Percentiles rank a stretch among this genome's conserved stretches.
Evolutionary conservation across 139 green algal species (phyloP).

Genomic region (Tetradesmus lagerheimii): DNA sequence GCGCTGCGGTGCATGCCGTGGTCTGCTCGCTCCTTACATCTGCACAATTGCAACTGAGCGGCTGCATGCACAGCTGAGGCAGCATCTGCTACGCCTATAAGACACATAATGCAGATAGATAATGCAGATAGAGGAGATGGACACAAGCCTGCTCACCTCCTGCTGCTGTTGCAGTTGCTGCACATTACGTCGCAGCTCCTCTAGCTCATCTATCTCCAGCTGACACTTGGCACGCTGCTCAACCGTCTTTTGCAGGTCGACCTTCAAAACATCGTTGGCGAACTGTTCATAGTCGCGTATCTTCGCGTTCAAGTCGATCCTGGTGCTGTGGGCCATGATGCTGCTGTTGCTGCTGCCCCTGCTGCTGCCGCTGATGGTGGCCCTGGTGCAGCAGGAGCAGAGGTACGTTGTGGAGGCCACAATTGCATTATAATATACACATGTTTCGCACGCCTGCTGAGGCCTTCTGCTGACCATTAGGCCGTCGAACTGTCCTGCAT

Average conservation of each 20-base stretch:
- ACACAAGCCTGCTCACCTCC: slow-evolving; percentile 18
- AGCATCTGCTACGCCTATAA: too few species aligned
- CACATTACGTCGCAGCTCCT: slow-evolving; percentile 38
- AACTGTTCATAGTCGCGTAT: slow-evolving; percentile 51
- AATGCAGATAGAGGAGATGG: too few species aligned
- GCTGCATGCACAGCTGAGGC: too few species aligned
- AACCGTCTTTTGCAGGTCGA: slow-evolving; percentile 35
- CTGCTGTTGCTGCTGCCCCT: not conserved
- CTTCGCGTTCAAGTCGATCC: slow-evolving; percentile 29
- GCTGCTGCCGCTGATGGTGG: not conserved
- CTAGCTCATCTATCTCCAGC: slow-evolving; percentile 41
- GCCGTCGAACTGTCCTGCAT: not conserved
- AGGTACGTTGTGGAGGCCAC: too few species aligned
- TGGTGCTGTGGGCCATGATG: slow-evolving; percentile 9
- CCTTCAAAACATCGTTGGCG: slow-evolving; percentile 42
- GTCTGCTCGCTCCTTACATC: too few species aligned
- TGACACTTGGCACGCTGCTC: slow-evolving; percentile 5
- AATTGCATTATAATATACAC: too few species aligned
- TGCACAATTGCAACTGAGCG: too few species aligned
- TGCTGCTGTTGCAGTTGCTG: slow-evolving; percentile 25
- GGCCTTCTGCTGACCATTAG: too few species aligned
- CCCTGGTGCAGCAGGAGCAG: not conserved
- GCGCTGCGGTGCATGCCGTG: too few species aligned
- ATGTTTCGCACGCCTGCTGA: too few species aligned
- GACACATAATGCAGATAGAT: not conserved